Evolutionary conservation across 352 stramenopile species (phyloP).

Genomic region (Phytophthora brassicae): DNA sequence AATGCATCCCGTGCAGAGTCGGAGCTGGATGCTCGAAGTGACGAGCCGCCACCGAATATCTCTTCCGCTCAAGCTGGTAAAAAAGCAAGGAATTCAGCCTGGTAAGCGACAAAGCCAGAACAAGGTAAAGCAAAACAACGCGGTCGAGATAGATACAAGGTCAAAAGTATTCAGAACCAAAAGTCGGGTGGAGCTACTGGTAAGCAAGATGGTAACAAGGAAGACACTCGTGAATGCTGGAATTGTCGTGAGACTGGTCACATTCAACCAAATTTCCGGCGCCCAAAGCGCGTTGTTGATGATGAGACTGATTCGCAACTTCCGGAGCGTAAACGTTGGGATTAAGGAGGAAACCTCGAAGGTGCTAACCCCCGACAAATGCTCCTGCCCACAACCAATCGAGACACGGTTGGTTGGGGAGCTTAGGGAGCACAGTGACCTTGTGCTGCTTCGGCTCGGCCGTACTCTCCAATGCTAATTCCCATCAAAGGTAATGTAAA

Average conservation of each 20-base stretch:
- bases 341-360: too few relatives aligned
- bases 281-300: constrained; percentile 1
- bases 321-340: constrained; percentile 10
- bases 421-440: too few relatives aligned
- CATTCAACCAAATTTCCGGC: constrained; percentile 7
- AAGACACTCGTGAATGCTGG: constrained; percentile 16
- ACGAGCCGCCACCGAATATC: neutral
- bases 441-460: too few relatives aligned
- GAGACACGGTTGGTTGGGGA: too few relatives aligned
- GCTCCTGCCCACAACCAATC: too few relatives aligned
- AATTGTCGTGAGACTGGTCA: constrained; percentile 7
- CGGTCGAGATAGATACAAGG: constrained; percentile 2
- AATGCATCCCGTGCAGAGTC: constrained; percentile 13
- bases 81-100: neutral
- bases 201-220: neutral
- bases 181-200: neutral
- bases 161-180: neutral
- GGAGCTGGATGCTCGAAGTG: constrained; percentile 5
- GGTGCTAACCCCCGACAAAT: too few relatives aligned
- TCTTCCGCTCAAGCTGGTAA: constrained; percentile 2
- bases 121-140: neutral
- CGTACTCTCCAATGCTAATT: too few relatives aligned
- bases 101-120: neutral
- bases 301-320: constrained; percentile 5
- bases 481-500: too few relatives aligned